Percentiles rank a stretch among this genome's conserved stretches.
These are phyloP conservation scores for Linnemannia elongata DNA, from an alignment of 192 early-diverging fungal species.

Conservation along the genomic window DNA sequence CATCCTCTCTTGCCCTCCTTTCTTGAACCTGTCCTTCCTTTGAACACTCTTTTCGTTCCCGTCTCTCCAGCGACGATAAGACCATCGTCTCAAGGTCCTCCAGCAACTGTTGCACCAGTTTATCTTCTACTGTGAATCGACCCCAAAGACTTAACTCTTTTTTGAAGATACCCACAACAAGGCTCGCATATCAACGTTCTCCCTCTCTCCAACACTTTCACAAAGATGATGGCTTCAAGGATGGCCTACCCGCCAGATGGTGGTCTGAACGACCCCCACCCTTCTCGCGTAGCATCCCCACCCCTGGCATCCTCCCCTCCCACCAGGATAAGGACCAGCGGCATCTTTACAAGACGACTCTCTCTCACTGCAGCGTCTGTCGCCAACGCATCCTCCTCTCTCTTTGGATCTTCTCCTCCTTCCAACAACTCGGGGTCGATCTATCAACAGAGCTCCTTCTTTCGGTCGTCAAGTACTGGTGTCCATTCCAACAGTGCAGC, in stretches of 20 bases:
- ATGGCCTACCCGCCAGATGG: constrained; percentile 33
- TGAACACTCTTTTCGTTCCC: neutral
- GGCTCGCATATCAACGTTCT: neutral
- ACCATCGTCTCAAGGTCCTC: neutral
- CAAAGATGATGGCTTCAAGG: constrained; percentile 30
- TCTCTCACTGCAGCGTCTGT: constrained; percentile 52
- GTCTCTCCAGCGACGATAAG: neutral
- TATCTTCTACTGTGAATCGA: neutral
- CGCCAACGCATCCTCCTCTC: constrained; percentile 40
- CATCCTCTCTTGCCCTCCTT: neutral
- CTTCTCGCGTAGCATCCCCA: constrained; percentile 25
- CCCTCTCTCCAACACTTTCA: neutral
- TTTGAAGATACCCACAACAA: neutral
- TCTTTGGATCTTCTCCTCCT: constrained; percentile 52
- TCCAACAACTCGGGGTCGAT: constrained; percentile 22
- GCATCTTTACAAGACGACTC: constrained; percentile 39
- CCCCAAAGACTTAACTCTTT: neutral
- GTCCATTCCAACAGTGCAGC: constrained; percentile 2
- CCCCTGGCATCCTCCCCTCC: constrained; percentile 35
- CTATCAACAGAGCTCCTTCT: constrained; percentile 53
- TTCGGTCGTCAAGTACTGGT: constrained; percentile 39
- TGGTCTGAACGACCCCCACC: constrained; percentile 18
- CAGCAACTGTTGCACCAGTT: neutral
- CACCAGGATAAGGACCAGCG: constrained; percentile 52
- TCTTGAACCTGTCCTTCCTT: neutral